phyloP scores from a whole-genome alignment of 2,329 filamentous ascomycete species.

The Parafenestella ontariensis region DNA sequence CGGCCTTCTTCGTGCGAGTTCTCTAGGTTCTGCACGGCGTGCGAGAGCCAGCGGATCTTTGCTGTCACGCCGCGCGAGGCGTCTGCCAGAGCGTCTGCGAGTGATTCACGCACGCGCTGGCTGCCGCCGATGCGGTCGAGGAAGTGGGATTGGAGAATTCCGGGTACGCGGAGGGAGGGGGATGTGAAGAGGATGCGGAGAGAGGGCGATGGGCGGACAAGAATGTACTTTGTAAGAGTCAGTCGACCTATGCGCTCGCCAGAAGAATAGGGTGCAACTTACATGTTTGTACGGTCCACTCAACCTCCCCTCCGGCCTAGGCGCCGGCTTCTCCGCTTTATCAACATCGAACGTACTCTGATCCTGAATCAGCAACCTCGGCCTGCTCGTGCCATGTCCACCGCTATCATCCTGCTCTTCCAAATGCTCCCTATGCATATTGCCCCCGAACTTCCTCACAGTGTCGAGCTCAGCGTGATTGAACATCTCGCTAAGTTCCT shows the following conservation, averaged over 20 bases:
- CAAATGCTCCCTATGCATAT: slow-evolving; percentile 64
- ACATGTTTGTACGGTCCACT: slow-evolving; percentile 66
- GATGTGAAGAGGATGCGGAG: slow-evolving; percentile 60
- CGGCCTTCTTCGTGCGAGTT: slow-evolving; percentile 63
- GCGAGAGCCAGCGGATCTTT: slow-evolving; percentile 72
- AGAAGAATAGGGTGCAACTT: slow-evolving; percentile 32
- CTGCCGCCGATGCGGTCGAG: slow-evolving; percentile 59
- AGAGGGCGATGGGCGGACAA: slow-evolving; percentile 56
- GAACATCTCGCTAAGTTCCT: slow-evolving; percentile 72
- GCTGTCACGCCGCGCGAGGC: slow-evolving; percentile 73
- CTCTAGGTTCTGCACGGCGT: slow-evolving; percentile 44
- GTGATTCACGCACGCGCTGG: slow-evolving; percentile 60
- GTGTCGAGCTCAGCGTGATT: slow-evolving; percentile 71
- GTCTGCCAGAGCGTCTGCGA: slow-evolving; percentile 67
- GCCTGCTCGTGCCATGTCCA: slow-evolving; percentile 39
- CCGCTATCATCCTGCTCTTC: slow-evolving; percentile 56
- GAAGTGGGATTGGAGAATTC: slow-evolving; percentile 58
- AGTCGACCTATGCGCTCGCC: neutral
- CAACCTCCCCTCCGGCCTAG: slow-evolving; percentile 36
- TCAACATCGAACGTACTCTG: slow-evolving; percentile 43
- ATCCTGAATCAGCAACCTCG: slow-evolving; percentile 59
- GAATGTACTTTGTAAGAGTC: slow-evolving; percentile 50
- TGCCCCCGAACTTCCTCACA: slow-evolving; percentile 68
- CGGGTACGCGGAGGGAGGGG: slow-evolving; percentile 57
- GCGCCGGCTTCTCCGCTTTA: slow-evolving; percentile 14